Evolutionary conservation across 2,329 filamentous ascomycete genomes (phyloP), one percentile per base, ranked within the genome.

Genomic region (Incumbomyces delicatus): DNA sequence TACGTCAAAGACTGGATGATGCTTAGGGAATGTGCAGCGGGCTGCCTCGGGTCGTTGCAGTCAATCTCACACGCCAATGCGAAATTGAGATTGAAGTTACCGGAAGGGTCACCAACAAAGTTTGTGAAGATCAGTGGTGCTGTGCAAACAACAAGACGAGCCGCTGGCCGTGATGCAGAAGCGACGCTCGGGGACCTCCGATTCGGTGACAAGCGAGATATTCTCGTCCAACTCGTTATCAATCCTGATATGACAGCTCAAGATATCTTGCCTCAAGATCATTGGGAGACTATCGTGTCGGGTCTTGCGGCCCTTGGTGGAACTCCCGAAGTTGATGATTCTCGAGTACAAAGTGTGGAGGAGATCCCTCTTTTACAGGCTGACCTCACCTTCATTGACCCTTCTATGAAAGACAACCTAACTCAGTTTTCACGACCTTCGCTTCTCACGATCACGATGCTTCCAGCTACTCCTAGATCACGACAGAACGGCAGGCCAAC

Each of bases 1-100:
- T 98, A 96, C 60, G 89, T 98, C 57, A 98, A 96, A 68, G 92
- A 98, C 65, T 98, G 92, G 92, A 96, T 96, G 90, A 98, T 96
- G 90, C 76, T 98, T 31, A 83, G 92, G 22, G 92, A 98, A 65
- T 96, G 92, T 63, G 76, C 95, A 37, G 92, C 89, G 18, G 92
- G 92, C 36, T 96, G 90, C 60, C 72, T 98, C 22, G 92, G 92
- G 39, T 82, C 87, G 12, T 77, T 96, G 62, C 92, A 98, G 65
- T 88, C 87, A 2, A 83, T 87, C 22, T 96, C 92, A n/a, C 92
- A 98, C 63, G 92, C 96, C 63, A 96, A 96, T 60, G 92, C 94
- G 48, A 95, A 94, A 71, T 76, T 98, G 46, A 95, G 94, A 71
- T 78, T 98, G 47, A 86, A 87, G 57, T 71, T 98, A 6, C 92